These are phyloP conservation scores for Limtongia smithiae DNA, from an alignment of 805 yeast genomes.

Conservation along the genomic window DNA sequence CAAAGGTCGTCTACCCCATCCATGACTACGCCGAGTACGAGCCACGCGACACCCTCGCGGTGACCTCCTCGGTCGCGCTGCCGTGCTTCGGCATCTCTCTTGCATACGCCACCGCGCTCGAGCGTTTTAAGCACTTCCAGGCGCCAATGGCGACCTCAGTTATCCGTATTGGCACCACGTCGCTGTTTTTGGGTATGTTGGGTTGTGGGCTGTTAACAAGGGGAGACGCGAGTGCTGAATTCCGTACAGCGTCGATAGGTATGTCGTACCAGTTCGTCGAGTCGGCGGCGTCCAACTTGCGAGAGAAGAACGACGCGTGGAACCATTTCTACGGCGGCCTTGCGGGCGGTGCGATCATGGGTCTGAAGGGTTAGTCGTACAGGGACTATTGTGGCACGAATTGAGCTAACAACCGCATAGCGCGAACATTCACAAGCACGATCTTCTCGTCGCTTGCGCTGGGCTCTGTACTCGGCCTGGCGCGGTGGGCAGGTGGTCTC, in stretches of 20 bases:
- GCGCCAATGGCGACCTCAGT: constrained; percentile 1
- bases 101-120: constrained; percentile 8
- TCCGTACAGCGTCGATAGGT: constrained; percentile 47
- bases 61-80: constrained; percentile 41
- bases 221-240: background rate
- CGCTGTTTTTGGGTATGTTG: constrained; percentile 8
- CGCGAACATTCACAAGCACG: constrained; percentile 9
- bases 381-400: background rate
- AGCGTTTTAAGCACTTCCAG: constrained; percentile 12
- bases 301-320: constrained; percentile 60
- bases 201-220: background rate
- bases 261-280: constrained; percentile 45
- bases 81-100: constrained; percentile 12
- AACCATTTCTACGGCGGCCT: constrained; percentile 37
- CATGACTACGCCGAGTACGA: constrained; percentile 46
- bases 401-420: constrained; percentile 1
- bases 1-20: constrained; percentile 31
- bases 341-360: constrained; percentile 18
- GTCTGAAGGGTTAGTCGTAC: background rate
- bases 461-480: constrained; percentile 30
- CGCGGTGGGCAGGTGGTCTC: constrained; percentile 52
- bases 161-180: constrained; percentile 6
- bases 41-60: constrained; percentile 55
- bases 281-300: constrained; percentile 52
- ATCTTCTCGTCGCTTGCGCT: constrained; percentile 14